These are phyloP conservation scores for Gloeophyllum trabeum DNA, from an alignment of 768 basidiomycete species.

Conservation along the genomic window DNA sequence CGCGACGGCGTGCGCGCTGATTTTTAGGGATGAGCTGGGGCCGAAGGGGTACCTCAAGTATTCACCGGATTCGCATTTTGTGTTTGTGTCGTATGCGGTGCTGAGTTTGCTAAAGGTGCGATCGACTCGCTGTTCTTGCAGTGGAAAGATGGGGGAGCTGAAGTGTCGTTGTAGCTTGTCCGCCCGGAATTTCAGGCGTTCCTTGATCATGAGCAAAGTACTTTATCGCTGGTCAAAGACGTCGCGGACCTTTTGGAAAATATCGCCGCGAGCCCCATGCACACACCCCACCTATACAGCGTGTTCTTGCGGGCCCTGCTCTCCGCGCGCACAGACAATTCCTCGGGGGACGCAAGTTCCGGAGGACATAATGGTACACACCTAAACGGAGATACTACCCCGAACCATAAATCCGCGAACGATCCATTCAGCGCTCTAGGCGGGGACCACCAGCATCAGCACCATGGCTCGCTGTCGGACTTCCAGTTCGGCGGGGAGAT, in stretches of 20 bases:
- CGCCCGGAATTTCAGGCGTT: slow-evolving; percentile 76
- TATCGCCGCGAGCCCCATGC: slow-evolving; percentile 65
- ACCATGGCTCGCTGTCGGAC: slow-evolving; percentile 25
- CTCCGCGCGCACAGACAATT: slow-evolving; percentile 30
- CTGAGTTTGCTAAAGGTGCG: slow-evolving; percentile 83
- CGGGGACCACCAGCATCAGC: background rate
- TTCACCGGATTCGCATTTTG: slow-evolving; percentile 85
- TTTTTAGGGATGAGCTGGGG: slow-evolving; percentile 72
- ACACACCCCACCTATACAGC: slow-evolving; percentile 88
- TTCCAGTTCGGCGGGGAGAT: slow-evolving; percentile 76
- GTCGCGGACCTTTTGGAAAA: slow-evolving; percentile 73
- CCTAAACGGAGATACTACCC: background rate
- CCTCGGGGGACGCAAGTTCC: background rate
- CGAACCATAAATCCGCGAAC: background rate
- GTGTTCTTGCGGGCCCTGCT: slow-evolving; percentile 72
- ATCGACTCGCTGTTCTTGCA: slow-evolving; percentile 10
- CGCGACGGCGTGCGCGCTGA: slow-evolving; percentile 55
- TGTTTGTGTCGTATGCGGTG: slow-evolving; percentile 88
- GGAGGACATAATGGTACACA: background rate
- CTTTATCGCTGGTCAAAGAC: slow-evolving; percentile 61
- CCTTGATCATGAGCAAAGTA: slow-evolving; percentile 63
- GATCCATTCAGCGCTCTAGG: background rate
- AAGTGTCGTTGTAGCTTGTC: slow-evolving; percentile 57
- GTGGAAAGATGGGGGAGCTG: too few relatives aligned
- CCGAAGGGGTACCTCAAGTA: slow-evolving; percentile 72